Evolutionary conservation across 2,329 filamentous ascomycete species (phyloP), one percentile per base, ranked within the genome.

Genomic region (Stachybotrys chartarum): DNA sequence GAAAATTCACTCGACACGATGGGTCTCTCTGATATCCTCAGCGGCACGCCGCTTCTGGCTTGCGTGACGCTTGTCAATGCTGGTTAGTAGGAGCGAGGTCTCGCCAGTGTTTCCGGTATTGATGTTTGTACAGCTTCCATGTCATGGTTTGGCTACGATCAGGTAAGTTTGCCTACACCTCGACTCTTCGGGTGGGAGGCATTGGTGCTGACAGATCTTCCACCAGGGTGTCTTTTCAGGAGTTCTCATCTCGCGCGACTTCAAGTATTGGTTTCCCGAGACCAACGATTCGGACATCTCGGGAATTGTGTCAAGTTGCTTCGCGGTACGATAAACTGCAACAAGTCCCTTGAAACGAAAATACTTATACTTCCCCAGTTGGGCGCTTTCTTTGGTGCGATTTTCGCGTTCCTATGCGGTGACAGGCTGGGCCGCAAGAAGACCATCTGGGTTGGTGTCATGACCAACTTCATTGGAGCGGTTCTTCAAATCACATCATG

Each of bases 221-320:
- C 17, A 24, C 24, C 24, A 50, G 48, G 48, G 72, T 3, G 72
- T 75, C 7, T 75, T 75, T 53, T 72, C 72, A 0, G 73, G 73
- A 6, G 73, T 74, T 4, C 63, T 75, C 1, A 70, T 75, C 14
- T 74, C 73, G 16, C 59, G 63, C 6, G 68, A 75, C 57, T 76
- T 75, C 57, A 66, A 71, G 51, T 56, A 62, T 11, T 58, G 62
- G 17, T 75, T 76, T 53, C 73, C 72, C 2, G 58, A 72, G 54
- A 71, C 69, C 1, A 60, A 60, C 14, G 56, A 75, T 32, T 65
- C 73, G 8, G 72, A 70, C 53, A 70, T 76, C 35, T 75, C 73
- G 0, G 75, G 75, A 7, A 75, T 75, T 51, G 72, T 70, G 1
- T 74, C 74, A 1, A 75, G 72, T 54, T 75, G 71, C 55, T 77